Evolutionary conservation across 78 protist species (phyloP).

Genomic region (Ministeria vibrans): DNA sequence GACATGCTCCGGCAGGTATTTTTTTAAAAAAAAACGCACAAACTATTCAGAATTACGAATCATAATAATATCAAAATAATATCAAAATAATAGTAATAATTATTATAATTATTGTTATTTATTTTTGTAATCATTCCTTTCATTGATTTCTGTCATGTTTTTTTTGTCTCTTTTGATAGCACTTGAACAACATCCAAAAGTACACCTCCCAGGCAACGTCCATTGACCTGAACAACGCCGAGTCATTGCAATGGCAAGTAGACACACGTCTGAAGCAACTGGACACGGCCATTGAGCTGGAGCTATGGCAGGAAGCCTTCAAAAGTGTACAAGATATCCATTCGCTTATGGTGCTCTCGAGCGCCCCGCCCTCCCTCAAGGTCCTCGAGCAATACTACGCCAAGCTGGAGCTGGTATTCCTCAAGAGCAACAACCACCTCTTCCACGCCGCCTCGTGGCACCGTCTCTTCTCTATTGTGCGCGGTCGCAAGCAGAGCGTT

Average conservation of each 20-base stretch:
- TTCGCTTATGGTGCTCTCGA: conserved; percentile 31
- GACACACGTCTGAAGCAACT: conserved; percentile 77
- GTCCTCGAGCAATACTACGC: conserved; percentile 56
- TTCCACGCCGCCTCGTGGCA: conserved; percentile 37
- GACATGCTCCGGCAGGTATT: conserved; percentile 68
- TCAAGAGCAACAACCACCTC: conserved; percentile 63
- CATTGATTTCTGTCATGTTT: not conserved
- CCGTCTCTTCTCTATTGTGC: not conserved
- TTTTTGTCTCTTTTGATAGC: not conserved
- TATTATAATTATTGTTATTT: not conserved
- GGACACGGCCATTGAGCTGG: conserved; percentile 60
- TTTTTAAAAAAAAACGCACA: not conserved
- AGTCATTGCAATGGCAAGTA: conserved; percentile 58
- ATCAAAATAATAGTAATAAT: not conserved
- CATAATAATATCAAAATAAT: not conserved
- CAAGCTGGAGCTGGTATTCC: conserved; percentile 66
- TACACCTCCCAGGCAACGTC: conserved; percentile 19
- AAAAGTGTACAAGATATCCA: conserved; percentile 73
- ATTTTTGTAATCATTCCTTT: not conserved
- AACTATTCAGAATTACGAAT: not conserved
- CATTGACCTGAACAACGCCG: conserved; percentile 38
- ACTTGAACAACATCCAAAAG: not conserved
- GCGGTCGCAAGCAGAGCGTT: conserved; percentile 10
- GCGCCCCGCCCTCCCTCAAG: conserved; percentile 40
- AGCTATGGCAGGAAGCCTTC: conserved; percentile 82